Conservation (phyloP, 2,329 filamentous ascomycete species). For the Aspergillus piperis region DNA sequence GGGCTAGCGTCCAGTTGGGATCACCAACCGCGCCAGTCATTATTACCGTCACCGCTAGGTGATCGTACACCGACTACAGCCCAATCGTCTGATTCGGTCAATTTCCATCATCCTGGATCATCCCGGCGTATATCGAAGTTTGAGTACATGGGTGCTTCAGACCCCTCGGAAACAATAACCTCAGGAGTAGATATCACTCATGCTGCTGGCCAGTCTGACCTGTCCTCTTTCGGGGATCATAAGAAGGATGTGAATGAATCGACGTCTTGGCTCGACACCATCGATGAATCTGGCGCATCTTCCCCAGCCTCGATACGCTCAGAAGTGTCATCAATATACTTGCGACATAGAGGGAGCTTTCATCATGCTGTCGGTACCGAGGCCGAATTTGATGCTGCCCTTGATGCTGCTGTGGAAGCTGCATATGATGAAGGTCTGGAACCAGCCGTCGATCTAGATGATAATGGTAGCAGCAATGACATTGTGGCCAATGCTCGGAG, state of each 20-base stretch:
- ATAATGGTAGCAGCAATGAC: slow-evolving; percentile 32
- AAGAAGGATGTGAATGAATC: slow-evolving; percentile 69
- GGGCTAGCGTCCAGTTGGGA: slow-evolving; percentile 31
- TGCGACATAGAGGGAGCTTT: slow-evolving; percentile 70
- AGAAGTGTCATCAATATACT: slow-evolving; percentile 68
- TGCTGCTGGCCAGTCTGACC: slow-evolving; percentile 15
- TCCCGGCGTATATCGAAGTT: slow-evolving; percentile 4
- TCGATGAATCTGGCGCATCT: slow-evolving; percentile 84
- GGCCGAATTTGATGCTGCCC: slow-evolving; percentile 87
- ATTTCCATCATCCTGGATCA: slow-evolving; percentile 34
- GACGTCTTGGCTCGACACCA: slow-evolving; percentile 91
- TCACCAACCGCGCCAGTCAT: slow-evolving; percentile 41
- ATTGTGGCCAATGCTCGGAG: slow-evolving; percentile 56
- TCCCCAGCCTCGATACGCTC: slow-evolving; percentile 79
- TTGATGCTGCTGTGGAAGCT: slow-evolving; percentile 93
- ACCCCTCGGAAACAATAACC: neutral
- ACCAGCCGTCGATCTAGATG: slow-evolving; percentile 52
- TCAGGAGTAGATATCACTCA: slow-evolving; percentile 1
- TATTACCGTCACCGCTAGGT: slow-evolving; percentile 39
- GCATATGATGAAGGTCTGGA: slow-evolving; percentile 93
- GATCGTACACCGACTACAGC: slow-evolving; percentile 26
- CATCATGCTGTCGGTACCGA: slow-evolving; percentile 72
- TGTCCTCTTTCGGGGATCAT: slow-evolving; percentile 25
- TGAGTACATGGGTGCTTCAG: neutral
- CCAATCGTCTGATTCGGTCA: slow-evolving; percentile 29